Evolutionary conservation across 768 basidiomycete species (phyloP).

Genomic region (Macrocybe gigantea): DNA sequence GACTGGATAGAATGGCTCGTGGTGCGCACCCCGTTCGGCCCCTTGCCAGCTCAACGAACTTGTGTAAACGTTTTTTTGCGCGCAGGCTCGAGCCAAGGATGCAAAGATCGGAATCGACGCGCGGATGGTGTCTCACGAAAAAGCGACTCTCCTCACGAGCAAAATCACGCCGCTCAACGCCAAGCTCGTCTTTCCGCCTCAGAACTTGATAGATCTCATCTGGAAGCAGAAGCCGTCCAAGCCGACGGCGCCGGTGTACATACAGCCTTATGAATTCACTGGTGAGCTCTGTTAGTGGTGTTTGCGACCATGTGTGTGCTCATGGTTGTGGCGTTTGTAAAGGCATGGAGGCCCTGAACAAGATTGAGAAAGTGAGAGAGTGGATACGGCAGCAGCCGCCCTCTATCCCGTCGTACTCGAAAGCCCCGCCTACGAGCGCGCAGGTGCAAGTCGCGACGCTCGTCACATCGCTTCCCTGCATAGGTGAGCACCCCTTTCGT

Average conservation of each 20-base stretch:
- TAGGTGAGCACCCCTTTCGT: constrained; percentile 40
- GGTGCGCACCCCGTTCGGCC: constrained; percentile 27
- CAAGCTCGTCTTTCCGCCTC: constrained; percentile 73
- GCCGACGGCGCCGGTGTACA: constrained; percentile 56
- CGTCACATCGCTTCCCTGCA: constrained; percentile 62
- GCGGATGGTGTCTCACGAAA: constrained; percentile 73
- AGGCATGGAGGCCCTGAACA: constrained; percentile 60
- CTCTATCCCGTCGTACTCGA: constrained; percentile 56
- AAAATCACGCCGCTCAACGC: constrained; percentile 49
- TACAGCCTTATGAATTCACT: constrained; percentile 69
- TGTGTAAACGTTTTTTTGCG: constrained; percentile 1
- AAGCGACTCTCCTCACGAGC: constrained; percentile 52
- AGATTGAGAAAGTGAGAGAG: constrained; percentile 62
- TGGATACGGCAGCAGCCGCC: constrained; percentile 65
- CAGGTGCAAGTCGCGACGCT: constrained; percentile 67
- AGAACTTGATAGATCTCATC: constrained; percentile 77
- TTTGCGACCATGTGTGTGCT: neutral
- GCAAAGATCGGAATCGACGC: constrained; percentile 78
- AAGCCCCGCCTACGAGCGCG: constrained; percentile 48
- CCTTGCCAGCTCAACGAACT: neutral
- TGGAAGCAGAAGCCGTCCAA: constrained; percentile 78
- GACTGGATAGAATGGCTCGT: constrained; percentile 81
- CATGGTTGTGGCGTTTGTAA: neutral
- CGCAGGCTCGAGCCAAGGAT: constrained; percentile 32
- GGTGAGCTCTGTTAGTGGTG: constrained; percentile 25